A percentile compares a stretch with the other conserved stretches of the same genome.
These are phyloP conservation scores for Hydrangea macrophylla DNA, from an alignment of 148 eudicot species.

Conservation along the genomic window DNA sequence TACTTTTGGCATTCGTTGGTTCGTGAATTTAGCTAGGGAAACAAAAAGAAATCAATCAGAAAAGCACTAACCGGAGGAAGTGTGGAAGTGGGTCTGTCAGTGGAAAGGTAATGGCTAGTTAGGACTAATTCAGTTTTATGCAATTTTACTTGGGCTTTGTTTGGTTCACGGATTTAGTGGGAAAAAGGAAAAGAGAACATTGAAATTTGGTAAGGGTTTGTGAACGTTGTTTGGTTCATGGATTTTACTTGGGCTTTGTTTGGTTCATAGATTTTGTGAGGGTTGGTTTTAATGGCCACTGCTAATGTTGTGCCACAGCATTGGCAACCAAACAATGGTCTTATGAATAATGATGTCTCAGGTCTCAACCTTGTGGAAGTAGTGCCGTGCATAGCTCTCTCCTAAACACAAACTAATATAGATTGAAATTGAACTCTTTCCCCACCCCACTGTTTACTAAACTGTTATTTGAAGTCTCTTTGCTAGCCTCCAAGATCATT, in stretches of 20 bases:
- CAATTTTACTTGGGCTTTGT: not conserved
- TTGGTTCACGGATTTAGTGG: too few species aligned
- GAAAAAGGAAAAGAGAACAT: too few species aligned
- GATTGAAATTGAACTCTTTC: not conserved
- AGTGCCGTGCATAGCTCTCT: slow-evolving; percentile 91
- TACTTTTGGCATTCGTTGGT: too few species aligned
- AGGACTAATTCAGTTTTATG: not conserved
- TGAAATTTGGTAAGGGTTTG: too few species aligned
- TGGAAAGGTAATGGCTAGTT: slow-evolving; percentile 57
- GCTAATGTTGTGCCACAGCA: slow-evolving; percentile 71
- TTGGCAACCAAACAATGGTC: slow-evolving; percentile 89
- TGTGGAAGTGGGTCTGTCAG: slow-evolving; percentile 85
- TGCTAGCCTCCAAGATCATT: not conserved
- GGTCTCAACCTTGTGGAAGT: slow-evolving; percentile 87
- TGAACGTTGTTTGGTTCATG: too few species aligned
- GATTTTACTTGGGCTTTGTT: too few species aligned
- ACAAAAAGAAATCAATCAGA: too few species aligned
- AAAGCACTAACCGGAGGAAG: too few species aligned
- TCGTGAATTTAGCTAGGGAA: too few species aligned
- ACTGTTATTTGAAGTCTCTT: not conserved
- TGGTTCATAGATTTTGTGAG: not conserved
- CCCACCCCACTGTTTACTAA: not conserved
- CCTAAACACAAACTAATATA: slow-evolving; percentile 14
- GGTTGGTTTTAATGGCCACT: slow-evolving; percentile 57
- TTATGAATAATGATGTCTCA: slow-evolving; percentile 70